A percentile compares a stretch with the other conserved stretches of the same genome.
phyloP scores from a whole-genome alignment of 2,329 filamentous ascomycete genomes.

The Ceratocystiopsis minuta region DNA sequence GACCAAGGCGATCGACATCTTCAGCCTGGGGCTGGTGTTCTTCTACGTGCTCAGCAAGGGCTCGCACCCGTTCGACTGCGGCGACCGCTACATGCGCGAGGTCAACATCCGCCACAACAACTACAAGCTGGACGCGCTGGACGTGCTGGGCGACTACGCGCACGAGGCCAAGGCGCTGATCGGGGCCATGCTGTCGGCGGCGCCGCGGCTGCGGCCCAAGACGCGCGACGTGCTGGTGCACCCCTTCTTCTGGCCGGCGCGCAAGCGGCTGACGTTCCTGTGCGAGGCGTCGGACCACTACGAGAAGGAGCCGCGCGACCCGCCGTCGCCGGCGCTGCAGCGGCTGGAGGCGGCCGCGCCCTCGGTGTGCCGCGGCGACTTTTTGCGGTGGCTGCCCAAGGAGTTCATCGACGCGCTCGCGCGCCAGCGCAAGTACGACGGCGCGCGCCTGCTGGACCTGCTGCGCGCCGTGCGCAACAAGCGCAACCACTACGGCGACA shows the following conservation, averaged over 20 bases:
- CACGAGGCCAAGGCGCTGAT: conserved; percentile 81
- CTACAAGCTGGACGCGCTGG: conserved; percentile 52
- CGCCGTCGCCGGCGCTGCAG: conserved; percentile 49
- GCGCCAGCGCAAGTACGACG: conserved; percentile 90
- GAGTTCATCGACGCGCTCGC: conserved; percentile 79
- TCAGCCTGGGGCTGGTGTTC: conserved; percentile 93
- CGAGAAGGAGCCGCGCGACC: conserved; percentile 76
- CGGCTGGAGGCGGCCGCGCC: conserved; percentile 37
- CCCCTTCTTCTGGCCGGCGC: conserved; percentile 89
- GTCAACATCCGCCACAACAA: conserved; percentile 91
- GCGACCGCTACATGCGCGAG: conserved; percentile 87
- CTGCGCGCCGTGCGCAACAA: conserved; percentile 85
- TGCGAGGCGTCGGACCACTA: conserved; percentile 95
- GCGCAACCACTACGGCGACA: conserved; percentile 94
- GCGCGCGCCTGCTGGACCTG: conserved; percentile 65
- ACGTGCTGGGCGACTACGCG: conserved; percentile 63
- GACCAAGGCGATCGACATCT: conserved; percentile 92
- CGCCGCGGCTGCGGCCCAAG: conserved; percentile 44
- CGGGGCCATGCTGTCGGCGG: conserved; percentile 49
- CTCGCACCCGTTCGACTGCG: conserved; percentile 82
- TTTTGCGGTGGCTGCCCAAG: conserved; percentile 55
- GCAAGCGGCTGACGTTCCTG: conserved; percentile 80
- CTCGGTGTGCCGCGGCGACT: conserved; percentile 49
- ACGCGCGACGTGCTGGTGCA: conserved; percentile 72
- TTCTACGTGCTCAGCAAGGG: conserved; percentile 95